These are phyloP conservation scores for Starmerella vaccinii DNA, from an alignment of 805 yeast species.

Conservation along the genomic window DNA sequence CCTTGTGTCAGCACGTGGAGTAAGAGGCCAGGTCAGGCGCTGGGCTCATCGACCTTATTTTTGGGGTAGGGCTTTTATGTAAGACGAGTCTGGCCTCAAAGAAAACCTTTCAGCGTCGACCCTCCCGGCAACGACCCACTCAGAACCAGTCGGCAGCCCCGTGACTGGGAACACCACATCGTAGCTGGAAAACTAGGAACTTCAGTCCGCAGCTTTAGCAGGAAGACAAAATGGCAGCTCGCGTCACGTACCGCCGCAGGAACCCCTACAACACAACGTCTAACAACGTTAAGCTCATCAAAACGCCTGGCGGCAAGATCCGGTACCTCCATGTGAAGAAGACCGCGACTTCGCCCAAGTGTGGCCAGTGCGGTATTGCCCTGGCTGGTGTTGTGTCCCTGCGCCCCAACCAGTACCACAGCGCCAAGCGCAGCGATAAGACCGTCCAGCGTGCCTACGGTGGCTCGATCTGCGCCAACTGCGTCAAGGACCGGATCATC, in stretches of 20 bases:
- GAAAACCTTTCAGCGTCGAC: neutral
- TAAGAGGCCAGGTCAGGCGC: too few relatives aligned
- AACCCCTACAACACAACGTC: conserved; percentile 99
- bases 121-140: conserved; percentile 3
- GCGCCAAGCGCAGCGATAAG: conserved; percentile 90
- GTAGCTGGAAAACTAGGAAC: conserved; percentile 5
- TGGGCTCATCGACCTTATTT: too few relatives aligned
- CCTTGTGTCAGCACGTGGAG: too few relatives aligned
- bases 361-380: conserved; percentile 53
- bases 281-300: conserved; percentile 98
- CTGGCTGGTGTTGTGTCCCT: conserved; percentile 83
- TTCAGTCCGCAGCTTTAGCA: conserved; percentile 6
- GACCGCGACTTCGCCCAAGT: conserved; percentile 64
- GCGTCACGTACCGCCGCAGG: conserved; percentile 99
- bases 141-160: neutral
- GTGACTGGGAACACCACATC: conserved; percentile 4
- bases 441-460: conserved; percentile 99
- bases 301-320: conserved; percentile 99
- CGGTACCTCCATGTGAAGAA: conserved; percentile 96
- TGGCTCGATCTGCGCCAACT: conserved; percentile 94
- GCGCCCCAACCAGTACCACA: conserved; percentile 98
- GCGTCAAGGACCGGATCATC: conserved; percentile 98
- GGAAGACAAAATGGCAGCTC: conserved; percentile 76
- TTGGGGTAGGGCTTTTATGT: conserved; percentile 2
- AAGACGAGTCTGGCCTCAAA: neutral